Evolutionary conservation across 192 early-diverging fungal species (phyloP).

Genomic region (Linnemannia zychae): DNA sequence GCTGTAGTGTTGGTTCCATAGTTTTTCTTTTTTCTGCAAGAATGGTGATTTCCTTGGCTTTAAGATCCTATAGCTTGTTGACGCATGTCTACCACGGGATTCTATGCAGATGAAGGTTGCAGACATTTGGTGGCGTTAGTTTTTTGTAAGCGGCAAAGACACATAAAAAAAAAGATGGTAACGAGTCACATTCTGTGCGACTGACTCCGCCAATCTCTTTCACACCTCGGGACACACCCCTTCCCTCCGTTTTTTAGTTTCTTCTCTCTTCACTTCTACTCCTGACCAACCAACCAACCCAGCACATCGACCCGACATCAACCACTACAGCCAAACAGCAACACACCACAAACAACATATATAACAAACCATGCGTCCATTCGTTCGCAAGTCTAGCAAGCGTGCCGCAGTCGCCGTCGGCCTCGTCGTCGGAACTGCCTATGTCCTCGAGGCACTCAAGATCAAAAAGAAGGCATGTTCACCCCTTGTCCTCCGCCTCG

Average conservation of each 20-base stretch:
- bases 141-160: too few relatives aligned
- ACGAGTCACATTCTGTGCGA: not conserved
- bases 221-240: not conserved
- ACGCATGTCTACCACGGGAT: not conserved
- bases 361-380: constrained; percentile 36
- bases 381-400: constrained; percentile 51
- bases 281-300: not conserved
- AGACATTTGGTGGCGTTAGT: too few relatives aligned
- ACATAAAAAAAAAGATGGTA: too few relatives aligned
- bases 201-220: not conserved
- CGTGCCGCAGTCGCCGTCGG: constrained; percentile 47
- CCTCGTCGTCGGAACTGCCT: constrained; percentile 42
- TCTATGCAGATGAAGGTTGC: not conserved
- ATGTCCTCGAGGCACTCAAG: constrained; percentile 54
- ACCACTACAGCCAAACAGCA: too few relatives aligned
- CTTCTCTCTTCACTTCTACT: not conserved
- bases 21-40: not conserved
- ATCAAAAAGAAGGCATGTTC: constrained; percentile 50
- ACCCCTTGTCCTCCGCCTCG: not conserved
- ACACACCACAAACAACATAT: not conserved
- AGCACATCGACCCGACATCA: too few relatives aligned
- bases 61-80: not conserved
- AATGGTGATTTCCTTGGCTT: not conserved
- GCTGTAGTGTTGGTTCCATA: too few relatives aligned
- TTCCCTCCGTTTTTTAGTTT: not conserved